A percentile compares a stretch with the other conserved stretches of the same genome.
These are phyloP conservation scores for Leucosporidium creatinivorum DNA, from an alignment of 768 basidiomycete genomes.

Conservation along the genomic window DNA sequence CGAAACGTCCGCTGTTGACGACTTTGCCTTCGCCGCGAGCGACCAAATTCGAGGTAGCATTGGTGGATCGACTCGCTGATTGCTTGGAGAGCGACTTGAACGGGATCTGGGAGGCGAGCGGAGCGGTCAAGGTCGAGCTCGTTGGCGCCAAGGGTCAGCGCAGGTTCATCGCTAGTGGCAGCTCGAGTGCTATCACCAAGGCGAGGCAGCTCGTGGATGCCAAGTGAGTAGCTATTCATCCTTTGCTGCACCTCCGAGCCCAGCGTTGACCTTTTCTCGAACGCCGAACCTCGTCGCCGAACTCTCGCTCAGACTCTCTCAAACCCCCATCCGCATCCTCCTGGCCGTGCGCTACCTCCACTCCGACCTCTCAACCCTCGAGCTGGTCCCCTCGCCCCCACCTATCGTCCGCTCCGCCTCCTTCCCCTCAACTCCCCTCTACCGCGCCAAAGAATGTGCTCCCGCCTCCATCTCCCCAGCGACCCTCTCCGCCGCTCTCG, in stretches of 20 bases:
- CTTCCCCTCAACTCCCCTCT: not conserved
- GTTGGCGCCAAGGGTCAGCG: not conserved
- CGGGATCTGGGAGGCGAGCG: conserved; percentile 10
- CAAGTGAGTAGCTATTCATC: not conserved
- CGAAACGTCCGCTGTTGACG: no score
- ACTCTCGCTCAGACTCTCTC: not conserved
- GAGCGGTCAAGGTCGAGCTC: not conserved
- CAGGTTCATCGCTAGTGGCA: conserved; percentile 3
- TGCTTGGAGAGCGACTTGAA: not conserved
- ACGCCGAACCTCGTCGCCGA: no score
- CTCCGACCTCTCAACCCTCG: not conserved
- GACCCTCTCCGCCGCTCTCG: no score
- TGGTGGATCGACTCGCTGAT: conserved; percentile 21
- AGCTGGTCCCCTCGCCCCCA: not conserved
- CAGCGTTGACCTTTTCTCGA: no score
- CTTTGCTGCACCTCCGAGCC: not conserved
- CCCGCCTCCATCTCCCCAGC: no score
- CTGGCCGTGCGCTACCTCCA: conserved; percentile 11
- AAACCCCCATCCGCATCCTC: conserved; percentile 17
- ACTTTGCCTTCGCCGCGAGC: not conserved
- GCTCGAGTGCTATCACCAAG: conserved; percentile 13
- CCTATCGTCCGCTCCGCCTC: not conserved
- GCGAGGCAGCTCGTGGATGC: conserved; percentile 20
- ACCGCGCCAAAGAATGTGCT: not conserved
- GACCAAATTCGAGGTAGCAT: conserved; percentile 9